Conservation (phyloP, 345 rosid genomes). For the Streptanthus diversifolius region DNA sequence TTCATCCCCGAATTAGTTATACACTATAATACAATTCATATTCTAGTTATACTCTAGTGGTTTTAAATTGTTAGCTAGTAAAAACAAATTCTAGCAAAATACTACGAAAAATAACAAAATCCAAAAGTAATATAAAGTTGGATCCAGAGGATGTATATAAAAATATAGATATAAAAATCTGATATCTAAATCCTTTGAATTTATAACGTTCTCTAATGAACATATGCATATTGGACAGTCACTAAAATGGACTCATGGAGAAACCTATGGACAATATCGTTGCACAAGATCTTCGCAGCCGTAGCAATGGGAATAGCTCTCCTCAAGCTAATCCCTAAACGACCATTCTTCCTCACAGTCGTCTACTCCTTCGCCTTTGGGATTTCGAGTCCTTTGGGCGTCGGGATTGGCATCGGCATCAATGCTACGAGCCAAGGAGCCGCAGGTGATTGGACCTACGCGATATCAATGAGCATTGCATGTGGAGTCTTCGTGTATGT, state of each 20-base stretch:
- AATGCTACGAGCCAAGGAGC: conserved; percentile 67
- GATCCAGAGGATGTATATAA: background rate
- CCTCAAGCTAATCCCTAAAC: conserved; percentile 66
- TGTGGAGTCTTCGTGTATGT: conserved; percentile 79
- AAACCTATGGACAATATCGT: conserved; percentile 79
- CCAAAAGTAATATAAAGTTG: background rate
- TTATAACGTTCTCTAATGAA: background rate
- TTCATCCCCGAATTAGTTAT: background rate
- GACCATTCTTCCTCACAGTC: conserved; percentile 61
- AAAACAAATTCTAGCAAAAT: background rate
- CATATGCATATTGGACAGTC: conserved; percentile 32
- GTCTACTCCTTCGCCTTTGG: conserved; percentile 79
- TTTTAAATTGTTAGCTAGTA: background rate
- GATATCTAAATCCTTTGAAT: background rate
- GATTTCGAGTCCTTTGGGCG: conserved; percentile 68
- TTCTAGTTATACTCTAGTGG: background rate
- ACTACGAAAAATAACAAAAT: background rate
- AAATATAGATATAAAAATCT: background rate
- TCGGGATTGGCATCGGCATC: conserved; percentile 80
- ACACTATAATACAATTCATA: background rate
- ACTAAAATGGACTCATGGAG: conserved; percentile 67
- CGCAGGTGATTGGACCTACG: conserved; percentile 66
- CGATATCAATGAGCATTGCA: conserved; percentile 80
- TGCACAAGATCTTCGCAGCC: conserved; percentile 87
- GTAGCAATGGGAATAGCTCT: conserved; percentile 86